Conservation (phyloP, 2,329 filamentous ascomycete genomes). For the Alternaria hordeiaustralica region DNA sequence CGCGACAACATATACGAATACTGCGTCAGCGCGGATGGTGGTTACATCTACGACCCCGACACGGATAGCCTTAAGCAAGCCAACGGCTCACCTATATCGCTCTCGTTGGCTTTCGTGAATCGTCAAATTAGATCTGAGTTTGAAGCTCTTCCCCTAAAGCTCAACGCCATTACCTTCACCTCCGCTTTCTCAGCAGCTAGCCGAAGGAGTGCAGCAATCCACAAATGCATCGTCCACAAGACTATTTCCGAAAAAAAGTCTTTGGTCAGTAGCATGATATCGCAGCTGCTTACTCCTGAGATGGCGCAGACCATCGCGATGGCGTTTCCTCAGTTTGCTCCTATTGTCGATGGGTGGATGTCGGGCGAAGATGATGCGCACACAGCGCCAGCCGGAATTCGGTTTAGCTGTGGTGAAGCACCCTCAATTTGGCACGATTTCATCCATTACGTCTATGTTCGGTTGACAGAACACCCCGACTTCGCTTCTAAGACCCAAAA, state of each 20-base stretch:
- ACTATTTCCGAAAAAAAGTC: neutral
- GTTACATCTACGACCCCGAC: conserved; percentile 4
- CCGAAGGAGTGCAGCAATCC: neutral
- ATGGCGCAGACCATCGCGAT: neutral
- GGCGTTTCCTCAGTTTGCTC: too few species aligned
- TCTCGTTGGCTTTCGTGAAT: neutral
- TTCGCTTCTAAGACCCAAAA: too few species aligned
- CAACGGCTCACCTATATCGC: neutral
- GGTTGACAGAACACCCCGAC: too few species aligned
- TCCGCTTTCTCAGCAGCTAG: neutral
- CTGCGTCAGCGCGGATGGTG: conserved; percentile 8
- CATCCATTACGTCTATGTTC: too few species aligned
- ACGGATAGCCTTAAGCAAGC: neutral
- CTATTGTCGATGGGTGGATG: too few species aligned
- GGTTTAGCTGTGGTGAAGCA: too few species aligned
- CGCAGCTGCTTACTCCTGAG: neutral
- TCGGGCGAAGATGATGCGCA: too few species aligned
- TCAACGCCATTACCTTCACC: neutral
- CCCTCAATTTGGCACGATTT: too few species aligned
- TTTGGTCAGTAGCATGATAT: neutral
- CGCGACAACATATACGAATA: conserved; percentile 15
- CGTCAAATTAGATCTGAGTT: neutral
- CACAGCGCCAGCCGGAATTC: too few species aligned
- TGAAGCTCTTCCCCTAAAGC: neutral
- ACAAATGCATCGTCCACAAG: neutral